These are phyloP conservation scores for Yamadazyma oceani DNA, from an alignment of 1,139 yeast genomes.

Conservation along the genomic window DNA sequence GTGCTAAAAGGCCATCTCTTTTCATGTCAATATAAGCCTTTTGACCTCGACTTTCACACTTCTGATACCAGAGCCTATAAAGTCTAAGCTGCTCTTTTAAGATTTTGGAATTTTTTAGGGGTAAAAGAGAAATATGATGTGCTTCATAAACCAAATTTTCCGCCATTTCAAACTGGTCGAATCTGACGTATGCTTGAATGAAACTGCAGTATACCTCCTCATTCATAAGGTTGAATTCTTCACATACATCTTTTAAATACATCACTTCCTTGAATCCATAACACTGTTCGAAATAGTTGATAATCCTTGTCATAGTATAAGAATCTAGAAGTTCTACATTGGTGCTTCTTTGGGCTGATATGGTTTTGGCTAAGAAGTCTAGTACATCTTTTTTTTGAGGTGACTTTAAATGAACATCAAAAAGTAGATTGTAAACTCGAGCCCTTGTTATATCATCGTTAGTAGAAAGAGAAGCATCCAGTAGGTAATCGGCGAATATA, in stretches of 20 bases:
- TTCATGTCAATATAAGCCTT: constrained; percentile 11
- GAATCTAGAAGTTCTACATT: constrained; percentile 21
- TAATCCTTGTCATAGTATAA: constrained; percentile 16
- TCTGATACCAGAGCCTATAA: constrained; percentile 29
- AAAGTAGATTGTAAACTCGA: constrained; percentile 25
- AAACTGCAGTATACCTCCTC: constrained; percentile 21
- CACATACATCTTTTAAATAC: constrained; percentile 21
- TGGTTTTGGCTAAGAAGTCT: constrained; percentile 38
- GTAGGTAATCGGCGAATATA: constrained; percentile 21
- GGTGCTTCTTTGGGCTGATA: constrained; percentile 18
- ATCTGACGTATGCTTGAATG: constrained; percentile 27
- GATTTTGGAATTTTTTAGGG: constrained; percentile 31
- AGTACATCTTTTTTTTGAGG: constrained; percentile 40
- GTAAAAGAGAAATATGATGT: constrained; percentile 27
- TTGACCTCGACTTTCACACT: constrained; percentile 7
- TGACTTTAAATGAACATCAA: constrained; percentile 38
- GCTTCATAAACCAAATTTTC: constrained; percentile 30
- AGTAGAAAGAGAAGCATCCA: constrained; percentile 9
- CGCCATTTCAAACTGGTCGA: constrained; percentile 36
- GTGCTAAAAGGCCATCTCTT: constrained; percentile 7
- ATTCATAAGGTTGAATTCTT: constrained; percentile 16
- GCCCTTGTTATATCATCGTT: constrained; percentile 7
- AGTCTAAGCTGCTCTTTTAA: constrained; percentile 33
- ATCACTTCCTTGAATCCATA: constrained; percentile 27
- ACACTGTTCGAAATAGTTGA: constrained; percentile 23